Conservation (phyloP, 1,284 basidiomycete species). For the Cryptococcus depauperatus region DNA sequence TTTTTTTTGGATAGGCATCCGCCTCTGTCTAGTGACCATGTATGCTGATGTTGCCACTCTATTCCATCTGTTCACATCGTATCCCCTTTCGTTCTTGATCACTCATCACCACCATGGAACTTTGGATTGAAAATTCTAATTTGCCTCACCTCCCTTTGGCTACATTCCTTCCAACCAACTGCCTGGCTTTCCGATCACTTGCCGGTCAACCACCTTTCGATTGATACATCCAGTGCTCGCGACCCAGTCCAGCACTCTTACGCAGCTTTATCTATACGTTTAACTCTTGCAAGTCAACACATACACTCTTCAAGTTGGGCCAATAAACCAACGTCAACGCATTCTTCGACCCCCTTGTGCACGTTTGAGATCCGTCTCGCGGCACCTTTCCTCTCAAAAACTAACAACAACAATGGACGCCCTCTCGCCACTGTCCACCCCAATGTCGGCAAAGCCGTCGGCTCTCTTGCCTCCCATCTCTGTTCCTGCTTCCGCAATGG, state of each 20-base stretch:
- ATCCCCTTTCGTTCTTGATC: background rate
- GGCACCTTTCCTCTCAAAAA: conserved; percentile 26
- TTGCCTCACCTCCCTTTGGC: background rate
- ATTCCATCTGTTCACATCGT: background rate
- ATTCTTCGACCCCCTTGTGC: conserved; percentile 42
- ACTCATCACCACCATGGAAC: background rate
- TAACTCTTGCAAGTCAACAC: conserved; percentile 1
- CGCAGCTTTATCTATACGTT: conserved; percentile 14
- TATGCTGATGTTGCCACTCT: background rate
- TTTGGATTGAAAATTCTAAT: background rate
- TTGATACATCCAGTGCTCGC: conserved; percentile 65
- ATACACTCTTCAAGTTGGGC: conserved; percentile 26
- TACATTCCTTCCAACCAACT: background rate
- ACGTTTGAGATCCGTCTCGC: conserved; percentile 44
- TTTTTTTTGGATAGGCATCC: too few species aligned
- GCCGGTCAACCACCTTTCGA: background rate
- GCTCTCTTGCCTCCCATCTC: too few species aligned
- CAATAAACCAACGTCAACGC: conserved; percentile 20
- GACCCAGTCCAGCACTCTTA: conserved; percentile 69
- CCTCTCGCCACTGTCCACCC: conserved; percentile 24
- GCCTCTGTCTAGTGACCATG: too few species aligned
- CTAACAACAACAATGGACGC: conserved; percentile 14
- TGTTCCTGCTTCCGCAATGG: conserved; percentile 16
- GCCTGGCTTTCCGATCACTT: background rate
- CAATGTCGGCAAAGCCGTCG: too few species aligned